Percentiles rank a stretch among this genome's conserved stretches.
Conservation (phyloP, 179 eudicot genomes). For the Spinacia oleracea region DNA sequence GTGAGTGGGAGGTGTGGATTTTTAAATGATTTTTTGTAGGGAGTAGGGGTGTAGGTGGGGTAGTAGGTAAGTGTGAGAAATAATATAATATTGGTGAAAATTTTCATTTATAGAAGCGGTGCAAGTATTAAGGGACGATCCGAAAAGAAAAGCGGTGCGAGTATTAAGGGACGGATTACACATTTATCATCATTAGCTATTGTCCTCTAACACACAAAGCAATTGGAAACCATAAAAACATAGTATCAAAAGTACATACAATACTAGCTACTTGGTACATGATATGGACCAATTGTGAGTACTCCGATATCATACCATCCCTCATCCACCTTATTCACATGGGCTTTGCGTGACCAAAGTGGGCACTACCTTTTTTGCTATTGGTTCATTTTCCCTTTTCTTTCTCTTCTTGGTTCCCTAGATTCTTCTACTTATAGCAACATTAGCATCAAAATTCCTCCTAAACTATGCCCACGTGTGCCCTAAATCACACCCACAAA, state of each 20-base stretch:
- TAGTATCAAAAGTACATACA: background rate
- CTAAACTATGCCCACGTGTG: constrained; percentile 32
- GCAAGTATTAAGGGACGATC: too few species aligned
- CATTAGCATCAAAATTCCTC: constrained; percentile 24
- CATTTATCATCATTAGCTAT: background rate
- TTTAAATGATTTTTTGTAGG: too few species aligned
- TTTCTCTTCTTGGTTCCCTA: constrained; percentile 23
- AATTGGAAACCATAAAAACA: constrained; percentile 1
- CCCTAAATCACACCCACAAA: constrained; percentile 33
- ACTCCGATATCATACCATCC: constrained; percentile 18
- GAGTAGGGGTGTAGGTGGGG: too few species aligned
- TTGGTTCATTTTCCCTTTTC: constrained; percentile 8
- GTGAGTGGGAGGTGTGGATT: too few species aligned
- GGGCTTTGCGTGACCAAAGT: constrained; percentile 32
- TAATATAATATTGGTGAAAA: too few species aligned
- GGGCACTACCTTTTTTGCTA: constrained; percentile 17
- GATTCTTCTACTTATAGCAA: constrained; percentile 26
- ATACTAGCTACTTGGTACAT: background rate
- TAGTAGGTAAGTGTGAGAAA: too few species aligned
- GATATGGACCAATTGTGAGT: constrained; percentile 27
- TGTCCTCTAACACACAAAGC: constrained; percentile 12
- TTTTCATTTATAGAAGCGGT: too few species aligned
- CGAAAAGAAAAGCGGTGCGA: too few species aligned
- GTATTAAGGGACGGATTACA: too few species aligned
- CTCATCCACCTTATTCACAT: constrained; percentile 34